Evolutionary conservation across 305 asterid species (phyloP).

Genomic region (Stenogyne calaminthoides): DNA sequence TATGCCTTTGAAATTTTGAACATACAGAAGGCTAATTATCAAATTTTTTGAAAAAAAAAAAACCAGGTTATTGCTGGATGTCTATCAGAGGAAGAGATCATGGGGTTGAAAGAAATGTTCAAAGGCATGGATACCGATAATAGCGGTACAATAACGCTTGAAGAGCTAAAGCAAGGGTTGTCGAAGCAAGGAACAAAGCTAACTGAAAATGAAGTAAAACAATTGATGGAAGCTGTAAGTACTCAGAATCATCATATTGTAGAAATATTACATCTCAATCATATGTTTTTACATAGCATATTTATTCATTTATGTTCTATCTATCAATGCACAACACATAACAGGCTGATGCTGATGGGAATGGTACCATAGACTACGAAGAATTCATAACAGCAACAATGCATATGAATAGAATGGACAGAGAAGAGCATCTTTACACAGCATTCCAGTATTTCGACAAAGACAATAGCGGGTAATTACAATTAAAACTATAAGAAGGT

Average conservation of each 20-base stretch:
- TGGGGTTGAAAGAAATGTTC: constrained; percentile 72
- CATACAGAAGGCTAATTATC: not conserved
- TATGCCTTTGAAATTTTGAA: too few species aligned
- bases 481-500: not conserved
- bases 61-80: constrained; percentile 67
- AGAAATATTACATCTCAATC: not conserved
- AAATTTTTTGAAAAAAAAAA: constrained; percentile 18
- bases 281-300: not conserved
- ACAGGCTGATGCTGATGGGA: constrained; percentile 98
- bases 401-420: constrained; percentile 97
- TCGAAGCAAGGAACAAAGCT: constrained; percentile 60
- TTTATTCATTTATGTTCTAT: not conserved
- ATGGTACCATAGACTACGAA: constrained; percentile 94
- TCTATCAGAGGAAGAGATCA: constrained; percentile 68
- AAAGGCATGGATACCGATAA: constrained; percentile 64
- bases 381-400: constrained; percentile 99
- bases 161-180: constrained; percentile 64
- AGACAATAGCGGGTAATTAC: constrained; percentile 85
- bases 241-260: not conserved
- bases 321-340: not conserved
- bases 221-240: constrained; percentile 74
- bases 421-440: constrained; percentile 97
- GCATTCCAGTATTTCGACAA: constrained; percentile 98
- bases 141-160: constrained; percentile 70
- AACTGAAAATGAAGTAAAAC: constrained; percentile 55